These are phyloP conservation scores for Stereocaulon alpinum DNA, from an alignment of 495 filamentous ascomycete genomes.

Conservation along the genomic window DNA sequence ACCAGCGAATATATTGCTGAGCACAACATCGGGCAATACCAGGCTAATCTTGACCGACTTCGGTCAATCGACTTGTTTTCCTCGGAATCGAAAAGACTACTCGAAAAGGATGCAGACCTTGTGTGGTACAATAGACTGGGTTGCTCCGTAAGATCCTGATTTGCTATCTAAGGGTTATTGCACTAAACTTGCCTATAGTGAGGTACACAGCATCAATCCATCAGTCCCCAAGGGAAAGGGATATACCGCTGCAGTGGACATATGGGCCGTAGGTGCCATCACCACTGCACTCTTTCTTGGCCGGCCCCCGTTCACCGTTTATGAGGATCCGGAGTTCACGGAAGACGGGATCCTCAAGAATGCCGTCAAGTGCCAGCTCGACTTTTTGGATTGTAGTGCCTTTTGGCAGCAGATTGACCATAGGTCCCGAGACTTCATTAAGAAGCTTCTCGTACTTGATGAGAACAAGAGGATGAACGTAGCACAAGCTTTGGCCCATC, in stretches of 20 bases:
- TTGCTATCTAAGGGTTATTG: not conserved
- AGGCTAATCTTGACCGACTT: slow-evolving; percentile 67
- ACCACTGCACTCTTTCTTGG: slow-evolving; percentile 43
- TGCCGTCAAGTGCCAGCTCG: slow-evolving; percentile 25
- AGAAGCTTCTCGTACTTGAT: slow-evolving; percentile 40
- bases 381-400: slow-evolving; percentile 28
- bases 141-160: slow-evolving; percentile 54
- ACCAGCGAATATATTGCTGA: slow-evolving; percentile 58
- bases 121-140: slow-evolving; percentile 56
- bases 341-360: slow-evolving; percentile 19
- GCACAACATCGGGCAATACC: slow-evolving; percentile 35
- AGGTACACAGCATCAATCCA: slow-evolving; percentile 24
- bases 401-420: slow-evolving; percentile 31
- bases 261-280: slow-evolving; percentile 53
- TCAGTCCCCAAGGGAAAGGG: slow-evolving; percentile 28
- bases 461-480: slow-evolving; percentile 43
- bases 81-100: slow-evolving; percentile 6
- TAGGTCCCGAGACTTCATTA: slow-evolving; percentile 44
- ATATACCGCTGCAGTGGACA: slow-evolving; percentile 52
- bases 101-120: slow-evolving; percentile 46
- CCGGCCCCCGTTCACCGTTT: slow-evolving; percentile 27
- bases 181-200: slow-evolving; percentile 14
- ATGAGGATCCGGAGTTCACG: not conserved
- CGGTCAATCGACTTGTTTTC: slow-evolving; percentile 47
- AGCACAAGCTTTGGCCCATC: slow-evolving; percentile 44